A percentile compares a stretch with the other conserved stretches of the same genome.
Conservation (phyloP, 306 rosid species). For the Abrus pulchellus region DNA sequence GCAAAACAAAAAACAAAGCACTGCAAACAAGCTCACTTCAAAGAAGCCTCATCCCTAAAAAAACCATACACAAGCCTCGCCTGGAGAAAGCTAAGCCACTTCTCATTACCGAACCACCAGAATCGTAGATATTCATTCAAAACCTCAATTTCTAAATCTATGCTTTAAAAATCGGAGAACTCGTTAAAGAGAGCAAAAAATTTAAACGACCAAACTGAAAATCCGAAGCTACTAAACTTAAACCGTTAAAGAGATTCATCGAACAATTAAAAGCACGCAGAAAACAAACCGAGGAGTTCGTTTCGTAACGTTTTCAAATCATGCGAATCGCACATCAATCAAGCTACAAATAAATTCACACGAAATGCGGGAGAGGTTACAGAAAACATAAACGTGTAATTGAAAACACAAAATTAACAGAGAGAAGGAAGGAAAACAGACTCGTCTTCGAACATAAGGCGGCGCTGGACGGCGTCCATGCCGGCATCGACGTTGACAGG, state of each 20-base stretch:
- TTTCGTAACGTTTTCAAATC: not conserved
- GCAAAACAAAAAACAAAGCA: slow-evolving; percentile 35
- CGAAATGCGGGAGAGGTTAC: not conserved
- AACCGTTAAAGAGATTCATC: not conserved
- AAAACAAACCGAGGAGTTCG: not conserved
- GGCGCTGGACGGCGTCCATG: slow-evolving; percentile 99
- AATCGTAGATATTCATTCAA: not conserved
- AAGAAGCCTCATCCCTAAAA: not conserved
- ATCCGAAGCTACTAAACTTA: not conserved
- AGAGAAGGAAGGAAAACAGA: slow-evolving; percentile 47
- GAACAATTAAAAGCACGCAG: not conserved
- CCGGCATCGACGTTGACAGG: slow-evolving; percentile 61
- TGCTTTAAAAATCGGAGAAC: slow-evolving; percentile 4
- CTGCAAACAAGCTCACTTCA: not conserved
- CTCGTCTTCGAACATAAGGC: slow-evolving; percentile 99
- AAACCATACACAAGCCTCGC: slow-evolving; percentile 11
- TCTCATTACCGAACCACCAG: not conserved
- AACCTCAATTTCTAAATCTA: not conserved
- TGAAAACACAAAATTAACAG: not conserved
- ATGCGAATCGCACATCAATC: not conserved
- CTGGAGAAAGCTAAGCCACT: slow-evolving; percentile 6
- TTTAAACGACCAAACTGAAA: slow-evolving; percentile 8
- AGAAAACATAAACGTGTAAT: not conserved
- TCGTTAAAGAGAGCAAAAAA: not conserved
- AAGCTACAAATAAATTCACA: not conserved